Conservation (phyloP, 441 rosid species). For the Erodium texanum region DNA sequence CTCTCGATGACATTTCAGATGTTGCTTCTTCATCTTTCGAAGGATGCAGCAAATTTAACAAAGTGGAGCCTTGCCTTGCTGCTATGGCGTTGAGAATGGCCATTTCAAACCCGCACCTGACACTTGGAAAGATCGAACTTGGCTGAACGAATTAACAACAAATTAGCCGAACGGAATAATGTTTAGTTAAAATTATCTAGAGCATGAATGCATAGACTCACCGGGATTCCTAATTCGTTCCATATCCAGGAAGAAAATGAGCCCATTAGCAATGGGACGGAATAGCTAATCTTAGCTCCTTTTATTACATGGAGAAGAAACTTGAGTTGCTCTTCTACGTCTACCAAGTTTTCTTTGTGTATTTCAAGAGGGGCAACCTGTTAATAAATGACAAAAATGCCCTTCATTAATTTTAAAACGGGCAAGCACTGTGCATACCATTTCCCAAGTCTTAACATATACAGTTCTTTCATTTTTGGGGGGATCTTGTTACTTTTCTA, state of each 20-base stretch:
- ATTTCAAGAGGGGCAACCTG: constrained; percentile 93
- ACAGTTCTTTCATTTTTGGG: neutral
- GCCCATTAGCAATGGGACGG: constrained; percentile 58
- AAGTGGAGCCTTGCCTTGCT: constrained; percentile 47
- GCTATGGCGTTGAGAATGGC: constrained; percentile 74
- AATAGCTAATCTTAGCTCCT: constrained; percentile 48
- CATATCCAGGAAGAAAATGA: constrained; percentile 82
- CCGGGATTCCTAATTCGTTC: constrained; percentile 67
- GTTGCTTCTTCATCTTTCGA: constrained; percentile 31
- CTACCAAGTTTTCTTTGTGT: constrained; percentile 53
- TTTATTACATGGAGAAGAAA: constrained; percentile 48
- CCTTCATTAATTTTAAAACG: neutral
- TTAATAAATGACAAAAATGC: neutral
- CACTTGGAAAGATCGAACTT: constrained; percentile 73
- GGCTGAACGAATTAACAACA: constrained; percentile 36
- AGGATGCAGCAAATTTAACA: constrained; percentile 41
- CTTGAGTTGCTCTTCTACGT: constrained; percentile 78
- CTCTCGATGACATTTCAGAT: constrained; percentile 34
- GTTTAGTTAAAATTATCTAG: neutral
- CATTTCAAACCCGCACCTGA: constrained; percentile 95
- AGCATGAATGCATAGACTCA: constrained; percentile 23
- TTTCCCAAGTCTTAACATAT: neutral
- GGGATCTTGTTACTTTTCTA: no score
- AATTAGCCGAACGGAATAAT: neutral
- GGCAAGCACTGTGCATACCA: neutral